phyloP scores from a whole-genome alignment of 1,284 basidiomycete genomes.

The Moniliophthora roreri region DNA sequence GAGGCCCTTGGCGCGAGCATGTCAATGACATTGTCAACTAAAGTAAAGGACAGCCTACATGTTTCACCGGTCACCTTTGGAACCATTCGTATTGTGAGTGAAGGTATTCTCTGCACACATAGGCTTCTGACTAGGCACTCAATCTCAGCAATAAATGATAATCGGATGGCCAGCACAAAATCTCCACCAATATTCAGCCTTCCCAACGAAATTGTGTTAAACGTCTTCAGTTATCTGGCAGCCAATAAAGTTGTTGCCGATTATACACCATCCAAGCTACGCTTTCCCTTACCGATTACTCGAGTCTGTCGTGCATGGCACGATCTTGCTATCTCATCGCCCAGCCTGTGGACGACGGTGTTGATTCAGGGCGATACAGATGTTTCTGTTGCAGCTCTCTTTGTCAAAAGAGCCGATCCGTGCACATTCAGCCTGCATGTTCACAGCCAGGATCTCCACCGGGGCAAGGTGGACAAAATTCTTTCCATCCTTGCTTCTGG shows the following conservation, averaged over 20 bases:
- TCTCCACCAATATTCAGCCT: too few species aligned
- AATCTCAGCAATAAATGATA: too few species aligned
- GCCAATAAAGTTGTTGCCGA: background rate
- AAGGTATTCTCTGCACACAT: too few species aligned
- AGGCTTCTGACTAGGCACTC: too few species aligned
- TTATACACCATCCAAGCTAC: background rate
- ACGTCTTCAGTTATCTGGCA: too few species aligned
- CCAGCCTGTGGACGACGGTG: slow-evolving; percentile 31
- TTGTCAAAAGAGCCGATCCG: slow-evolving; percentile 28
- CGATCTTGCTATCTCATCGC: slow-evolving; percentile 25
- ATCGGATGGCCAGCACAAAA: too few species aligned
- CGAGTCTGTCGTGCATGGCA: slow-evolving; percentile 32
- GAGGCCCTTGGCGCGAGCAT: background rate
- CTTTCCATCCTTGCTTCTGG: background rate
- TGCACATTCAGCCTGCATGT: slow-evolving; percentile 17
- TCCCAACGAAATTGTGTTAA: too few species aligned
- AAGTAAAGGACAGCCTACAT: too few species aligned
- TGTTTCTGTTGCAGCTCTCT: slow-evolving; percentile 18
- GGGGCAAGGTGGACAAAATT: too few species aligned
- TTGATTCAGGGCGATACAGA: slow-evolving; percentile 20
- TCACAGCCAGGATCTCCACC: background rate
- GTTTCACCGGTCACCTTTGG: too few species aligned
- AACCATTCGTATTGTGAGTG: too few species aligned
- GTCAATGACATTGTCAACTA: too few species aligned
- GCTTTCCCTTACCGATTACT: slow-evolving; percentile 22